Percentiles rank a stretch among this genome's conserved stretches.
These are phyloP conservation scores for Chalciporus piperatus DNA, from an alignment of 768 basidiomycete species.

Conservation along the genomic window DNA sequence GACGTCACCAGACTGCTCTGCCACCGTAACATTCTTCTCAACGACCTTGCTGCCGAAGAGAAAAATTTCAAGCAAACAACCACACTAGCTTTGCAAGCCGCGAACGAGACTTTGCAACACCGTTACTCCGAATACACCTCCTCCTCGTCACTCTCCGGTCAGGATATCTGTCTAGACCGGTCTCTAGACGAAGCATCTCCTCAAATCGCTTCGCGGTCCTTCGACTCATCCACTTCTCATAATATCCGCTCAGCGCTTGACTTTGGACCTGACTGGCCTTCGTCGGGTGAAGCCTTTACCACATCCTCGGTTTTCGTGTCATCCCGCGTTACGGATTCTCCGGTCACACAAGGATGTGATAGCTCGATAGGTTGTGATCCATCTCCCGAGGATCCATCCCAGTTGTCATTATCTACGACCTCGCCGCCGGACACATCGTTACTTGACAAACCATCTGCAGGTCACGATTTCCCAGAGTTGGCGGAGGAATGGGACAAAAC, in stretches of 20 bases:
- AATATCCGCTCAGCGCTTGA: conserved; percentile 73
- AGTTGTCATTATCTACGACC: conserved; percentile 18
- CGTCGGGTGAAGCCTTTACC: conserved; percentile 38
- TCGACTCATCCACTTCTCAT: conserved; percentile 48
- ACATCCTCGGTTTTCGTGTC: conserved; percentile 31
- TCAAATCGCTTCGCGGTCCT: conserved; percentile 20
- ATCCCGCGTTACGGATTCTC: conserved; percentile 36
- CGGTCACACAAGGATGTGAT: conserved; percentile 28
- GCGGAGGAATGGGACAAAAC: conserved; percentile 92
- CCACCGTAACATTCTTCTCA: conserved; percentile 69
- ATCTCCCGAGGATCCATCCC: conserved; percentile 26
- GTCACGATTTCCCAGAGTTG: conserved; percentile 51
- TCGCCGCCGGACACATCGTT: conserved; percentile 21
- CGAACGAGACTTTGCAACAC: conserved; percentile 60
- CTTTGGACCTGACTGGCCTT: conserved; percentile 47
- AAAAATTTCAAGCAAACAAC: conserved; percentile 64
- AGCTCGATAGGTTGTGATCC: conserved; percentile 33
- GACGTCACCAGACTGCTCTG: conserved; percentile 72
- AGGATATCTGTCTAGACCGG: conserved; percentile 19
- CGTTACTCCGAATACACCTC: conserved; percentile 31
- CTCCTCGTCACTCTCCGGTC: conserved; percentile 37
- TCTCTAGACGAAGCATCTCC: conserved; percentile 12
- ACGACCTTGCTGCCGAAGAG: conserved; percentile 73
- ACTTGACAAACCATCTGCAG: conserved; percentile 48
- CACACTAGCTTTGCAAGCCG: conserved; percentile 69